Evolutionary conservation across 2,329 filamentous ascomycete species (phyloP).

Genomic region (Aspergillus brasiliensis): DNA sequence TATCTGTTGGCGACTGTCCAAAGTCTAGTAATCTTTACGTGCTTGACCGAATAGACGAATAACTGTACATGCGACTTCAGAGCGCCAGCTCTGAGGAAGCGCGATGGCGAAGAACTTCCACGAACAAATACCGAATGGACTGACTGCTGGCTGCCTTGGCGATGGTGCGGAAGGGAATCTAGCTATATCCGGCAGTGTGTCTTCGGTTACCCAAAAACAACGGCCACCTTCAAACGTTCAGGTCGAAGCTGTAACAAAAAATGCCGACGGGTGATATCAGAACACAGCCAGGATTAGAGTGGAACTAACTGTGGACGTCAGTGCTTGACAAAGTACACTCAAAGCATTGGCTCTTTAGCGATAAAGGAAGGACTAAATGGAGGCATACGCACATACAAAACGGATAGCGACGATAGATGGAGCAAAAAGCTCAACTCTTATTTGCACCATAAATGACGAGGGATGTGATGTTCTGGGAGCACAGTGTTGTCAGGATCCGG

Average conservation of each 20-base stretch:
- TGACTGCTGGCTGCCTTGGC: background rate
- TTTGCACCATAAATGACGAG: background rate
- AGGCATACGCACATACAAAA: background rate
- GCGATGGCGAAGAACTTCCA: background rate
- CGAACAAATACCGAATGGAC: background rate
- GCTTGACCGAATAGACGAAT: too few species aligned
- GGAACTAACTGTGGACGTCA: too few species aligned
- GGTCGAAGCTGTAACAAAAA: background rate
- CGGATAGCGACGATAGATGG: background rate
- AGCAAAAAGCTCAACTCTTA: background rate
- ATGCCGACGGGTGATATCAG: background rate
- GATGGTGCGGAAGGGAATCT: background rate
- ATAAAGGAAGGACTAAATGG: background rate
- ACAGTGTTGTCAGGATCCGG: background rate
- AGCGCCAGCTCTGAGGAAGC: background rate
- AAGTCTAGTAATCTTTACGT: too few species aligned
- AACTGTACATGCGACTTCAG: background rate
- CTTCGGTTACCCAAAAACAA: background rate
- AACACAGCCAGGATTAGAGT: background rate
- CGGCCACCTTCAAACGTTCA: background rate
- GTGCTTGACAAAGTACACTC: too few species aligned
- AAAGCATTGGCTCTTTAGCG: too few species aligned
- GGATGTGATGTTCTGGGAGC: background rate
- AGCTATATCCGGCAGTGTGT: background rate
- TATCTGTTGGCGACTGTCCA: too few species aligned